phyloP scores from a whole-genome alignment of 768 basidiomycete species.

The Cubamyces sp. region DNA sequence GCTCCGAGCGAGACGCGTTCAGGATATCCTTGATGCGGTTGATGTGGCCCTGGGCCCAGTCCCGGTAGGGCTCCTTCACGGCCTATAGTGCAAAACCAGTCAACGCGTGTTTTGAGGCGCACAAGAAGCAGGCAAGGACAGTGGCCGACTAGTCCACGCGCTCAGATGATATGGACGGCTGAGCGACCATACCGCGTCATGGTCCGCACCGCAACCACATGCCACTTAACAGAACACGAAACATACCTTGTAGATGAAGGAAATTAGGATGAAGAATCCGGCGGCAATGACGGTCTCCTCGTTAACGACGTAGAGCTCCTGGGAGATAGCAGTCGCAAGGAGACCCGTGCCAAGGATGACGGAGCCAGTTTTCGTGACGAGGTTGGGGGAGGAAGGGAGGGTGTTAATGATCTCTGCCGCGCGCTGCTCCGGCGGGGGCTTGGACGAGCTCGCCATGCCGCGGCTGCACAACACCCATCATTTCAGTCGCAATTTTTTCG shows the following conservation, averaged over 20 bases:
- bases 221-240: background rate
- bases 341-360: constrained; percentile 90
- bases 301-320: constrained; percentile 97
- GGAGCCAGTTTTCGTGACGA: constrained; percentile 94
- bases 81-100: constrained; percentile 45
- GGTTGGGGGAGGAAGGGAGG: constrained; percentile 79
- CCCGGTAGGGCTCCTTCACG: constrained; percentile 83
- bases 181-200: too few species aligned
- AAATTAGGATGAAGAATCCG: constrained; percentile 82
- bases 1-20: constrained; percentile 79
- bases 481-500: background rate
- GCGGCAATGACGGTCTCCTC: constrained; percentile 91
- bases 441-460: constrained; percentile 61
- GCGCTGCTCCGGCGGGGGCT: constrained; percentile 79
- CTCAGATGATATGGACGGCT: too few species aligned
- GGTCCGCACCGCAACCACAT: too few species aligned
- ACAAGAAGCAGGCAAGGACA: background rate
- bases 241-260: constrained; percentile 79
- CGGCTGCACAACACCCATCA: constrained; percentile 48
- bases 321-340: constrained; percentile 90
- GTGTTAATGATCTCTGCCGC: constrained; percentile 90
- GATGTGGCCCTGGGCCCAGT: constrained; percentile 92
- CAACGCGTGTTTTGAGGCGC: background rate
- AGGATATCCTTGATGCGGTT: constrained; percentile 82
- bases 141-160: too few species aligned